Evolutionary conservation across 805 yeast genomes (phyloP), one percentile per base, ranked within the genome.

Genomic region (Nakazawaea molendinolei): DNA sequence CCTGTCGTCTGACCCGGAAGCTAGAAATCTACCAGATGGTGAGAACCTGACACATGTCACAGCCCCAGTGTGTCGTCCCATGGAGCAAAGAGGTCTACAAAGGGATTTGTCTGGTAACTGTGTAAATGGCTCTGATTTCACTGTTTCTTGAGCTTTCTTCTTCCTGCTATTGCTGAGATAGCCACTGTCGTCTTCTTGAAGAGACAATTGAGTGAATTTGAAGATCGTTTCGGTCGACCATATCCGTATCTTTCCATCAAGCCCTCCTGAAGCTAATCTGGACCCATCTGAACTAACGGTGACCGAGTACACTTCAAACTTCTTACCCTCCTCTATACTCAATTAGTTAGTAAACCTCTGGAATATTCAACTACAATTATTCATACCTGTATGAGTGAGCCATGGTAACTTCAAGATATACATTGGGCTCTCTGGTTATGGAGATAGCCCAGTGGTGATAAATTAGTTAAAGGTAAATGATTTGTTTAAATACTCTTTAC

Each of bases 11-110:
- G 96, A 86, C 0, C 98, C 98, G 17, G 92, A 78, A 0, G 97
- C 97, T 19, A 92, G 56, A 52, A 84, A 92, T 33, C 90, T 63
- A 0, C 97, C 96, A 49, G 82, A 84, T 0, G 97, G 97, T 1
- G 95, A 84, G 54, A 92, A 92, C 48, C 89, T 71, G 17, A 92
- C 92, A 38, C 86, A 80, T 1, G 98, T 92, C 4, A 92, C 97
- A 2, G 95, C 95, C 33, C 98, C 99, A 16, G 92, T 86, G 53
- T 92, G 98, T 37, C 96, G 72, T 25, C 92, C 80, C 95, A 92
- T 86, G 19, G 92, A 80, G 40, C 95, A 86, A 13, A 89, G 58
- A 4, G 95, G 95, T 20, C 72, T 56, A 40, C 69, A 60, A n/a
- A 47, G 40, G 4, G 48, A 42, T 4, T 49, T 50, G 30, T 63